Conservation (phyloP, 768 basidiomycete species). For the Amanita rubescens region DNA sequence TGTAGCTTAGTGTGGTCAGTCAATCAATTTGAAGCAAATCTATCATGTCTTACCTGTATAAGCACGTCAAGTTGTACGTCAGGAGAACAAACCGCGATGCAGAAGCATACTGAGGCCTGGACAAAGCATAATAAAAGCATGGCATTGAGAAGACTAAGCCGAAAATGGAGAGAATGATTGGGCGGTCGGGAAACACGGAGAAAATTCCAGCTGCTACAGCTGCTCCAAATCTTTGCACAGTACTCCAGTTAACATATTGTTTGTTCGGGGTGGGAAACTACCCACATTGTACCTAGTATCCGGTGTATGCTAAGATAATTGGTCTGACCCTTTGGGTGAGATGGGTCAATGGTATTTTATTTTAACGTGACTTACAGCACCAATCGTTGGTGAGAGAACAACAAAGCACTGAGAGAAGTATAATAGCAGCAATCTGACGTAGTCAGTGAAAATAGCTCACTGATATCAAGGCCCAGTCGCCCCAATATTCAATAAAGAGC, state of each 20-base stretch:
- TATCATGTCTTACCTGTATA: conserved; percentile 42
- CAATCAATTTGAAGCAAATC: not conserved
- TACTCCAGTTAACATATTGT: not conserved
- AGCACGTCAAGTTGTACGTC: conserved; percentile 85
- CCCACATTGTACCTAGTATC: conserved; percentile 78
- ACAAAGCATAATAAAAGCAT: conserved; percentile 87
- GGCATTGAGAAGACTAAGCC: conserved; percentile 90
- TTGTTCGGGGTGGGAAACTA: not conserved
- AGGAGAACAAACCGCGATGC: conserved; percentile 76
- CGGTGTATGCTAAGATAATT: conserved; percentile 83
- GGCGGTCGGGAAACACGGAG: conserved; percentile 67
- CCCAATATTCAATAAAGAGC: conserved; percentile 72
- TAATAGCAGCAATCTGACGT: not conserved
- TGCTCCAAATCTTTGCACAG: conserved; percentile 60
- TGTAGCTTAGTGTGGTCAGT: conserved; percentile 49
- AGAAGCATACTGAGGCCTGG: conserved; percentile 67
- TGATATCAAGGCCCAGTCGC: conserved; percentile 95
- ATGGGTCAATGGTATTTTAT: not conserved
- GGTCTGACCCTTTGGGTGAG: conserved; percentile 40
- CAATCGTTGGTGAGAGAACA: conserved; percentile 89
- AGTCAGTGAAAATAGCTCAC: conserved; percentile 32
- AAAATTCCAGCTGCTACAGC: conserved; percentile 66
- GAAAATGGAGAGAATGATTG: conserved; percentile 66
- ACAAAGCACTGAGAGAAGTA: conserved; percentile 58
- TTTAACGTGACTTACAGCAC: conserved; percentile 45